phyloP scores from a whole-genome alignment of 768 basidiomycete species.

The Panaeolus cyanescens region DNA sequence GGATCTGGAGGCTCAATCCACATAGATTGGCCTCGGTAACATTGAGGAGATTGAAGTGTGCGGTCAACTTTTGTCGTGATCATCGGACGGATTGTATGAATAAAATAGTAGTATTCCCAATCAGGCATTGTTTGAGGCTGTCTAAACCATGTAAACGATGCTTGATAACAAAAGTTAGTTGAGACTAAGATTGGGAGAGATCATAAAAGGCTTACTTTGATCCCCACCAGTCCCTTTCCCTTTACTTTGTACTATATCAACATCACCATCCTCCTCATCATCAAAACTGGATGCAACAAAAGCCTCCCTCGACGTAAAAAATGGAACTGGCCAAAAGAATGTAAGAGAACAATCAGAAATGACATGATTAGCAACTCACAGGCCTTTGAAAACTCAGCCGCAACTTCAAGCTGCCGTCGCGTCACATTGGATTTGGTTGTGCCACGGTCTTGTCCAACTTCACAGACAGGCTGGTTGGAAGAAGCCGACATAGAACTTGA shows the following conservation, averaged over 20 bases:
- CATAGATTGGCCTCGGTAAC: conserved; percentile 1
- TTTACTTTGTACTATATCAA: not conserved
- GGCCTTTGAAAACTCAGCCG: not conserved
- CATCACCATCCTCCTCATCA: not conserved
- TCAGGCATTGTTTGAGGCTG: conserved; percentile 7
- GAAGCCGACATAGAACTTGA: not conserved
- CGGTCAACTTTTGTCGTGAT: not conserved
- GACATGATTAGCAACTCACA: not conserved
- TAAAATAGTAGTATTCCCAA: conserved; percentile 10
- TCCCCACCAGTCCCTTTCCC: not conserved
- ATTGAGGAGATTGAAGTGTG: not conserved
- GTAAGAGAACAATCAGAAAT: not conserved
- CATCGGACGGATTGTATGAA: not conserved
- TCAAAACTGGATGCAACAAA: not conserved
- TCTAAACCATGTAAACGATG: conserved; percentile 9
- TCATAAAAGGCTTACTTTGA: not conserved
- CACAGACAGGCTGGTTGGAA: not conserved
- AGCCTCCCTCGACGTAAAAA: conserved; percentile 3
- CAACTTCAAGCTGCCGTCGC: not conserved
- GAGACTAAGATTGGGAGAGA: not conserved
- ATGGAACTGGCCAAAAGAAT: not conserved
- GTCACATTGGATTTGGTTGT: not conserved
- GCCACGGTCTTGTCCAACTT: not conserved
- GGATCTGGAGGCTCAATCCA: conserved; percentile 9
- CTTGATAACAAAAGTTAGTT: not conserved